phyloP scores from a whole-genome alignment of 257 asterid genomes.

The Anisodus acutangulus region DNA sequence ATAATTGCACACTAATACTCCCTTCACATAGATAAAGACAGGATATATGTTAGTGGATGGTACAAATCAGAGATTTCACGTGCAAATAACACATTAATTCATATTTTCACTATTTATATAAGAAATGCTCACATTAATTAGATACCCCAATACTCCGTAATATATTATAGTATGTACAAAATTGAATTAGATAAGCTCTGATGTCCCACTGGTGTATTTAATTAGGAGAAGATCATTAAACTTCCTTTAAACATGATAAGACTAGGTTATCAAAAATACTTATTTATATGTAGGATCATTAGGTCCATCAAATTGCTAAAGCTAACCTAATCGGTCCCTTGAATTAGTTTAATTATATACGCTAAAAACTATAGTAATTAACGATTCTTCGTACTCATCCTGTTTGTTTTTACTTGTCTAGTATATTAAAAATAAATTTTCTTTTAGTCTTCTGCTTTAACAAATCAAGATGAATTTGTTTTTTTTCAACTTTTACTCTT shows the following conservation, averaged over 20 bases:
- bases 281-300: neutral
- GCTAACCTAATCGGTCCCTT: neutral
- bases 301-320: neutral
- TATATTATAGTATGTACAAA: neutral
- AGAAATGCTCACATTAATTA: neutral
- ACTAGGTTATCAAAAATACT: neutral
- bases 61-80: neutral
- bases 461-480: too few species aligned
- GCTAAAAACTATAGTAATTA: too few species aligned
- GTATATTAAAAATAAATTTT: too few species aligned
- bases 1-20: too few species aligned
- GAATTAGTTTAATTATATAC: neutral
- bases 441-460: too few species aligned
- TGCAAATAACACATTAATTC: neutral
- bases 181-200: neutral
- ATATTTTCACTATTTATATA: neutral
- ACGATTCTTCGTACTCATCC: too few species aligned
- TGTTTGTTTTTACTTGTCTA: too few species aligned
- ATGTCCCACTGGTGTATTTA: neutral
- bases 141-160: neutral
- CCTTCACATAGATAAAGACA: neutral
- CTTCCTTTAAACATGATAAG: neutral
- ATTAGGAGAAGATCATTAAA: neutral
- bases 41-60: neutral
- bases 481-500: too few species aligned